These are phyloP conservation scores for Syzygium aromaticum DNA, from an alignment of 345 rosid genomes.

Conservation along the genomic window DNA sequence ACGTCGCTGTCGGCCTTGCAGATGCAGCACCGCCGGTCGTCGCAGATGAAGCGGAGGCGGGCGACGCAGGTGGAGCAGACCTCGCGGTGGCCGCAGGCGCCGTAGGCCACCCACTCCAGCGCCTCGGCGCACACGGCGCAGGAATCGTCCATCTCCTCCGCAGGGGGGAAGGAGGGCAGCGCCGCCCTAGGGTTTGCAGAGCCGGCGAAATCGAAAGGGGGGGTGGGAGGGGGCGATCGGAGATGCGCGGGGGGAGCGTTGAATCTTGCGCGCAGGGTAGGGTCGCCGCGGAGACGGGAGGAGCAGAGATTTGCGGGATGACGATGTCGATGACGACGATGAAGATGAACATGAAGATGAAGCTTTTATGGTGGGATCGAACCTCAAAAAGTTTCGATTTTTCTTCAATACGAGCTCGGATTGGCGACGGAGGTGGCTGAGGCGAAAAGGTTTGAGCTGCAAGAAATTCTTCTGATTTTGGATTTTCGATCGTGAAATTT, in stretches of 20 bases:
- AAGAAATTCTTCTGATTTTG: too few species aligned
- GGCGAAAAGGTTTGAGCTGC: too few species aligned
- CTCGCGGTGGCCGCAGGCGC: slow-evolving; percentile 80
- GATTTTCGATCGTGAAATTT: too few species aligned
- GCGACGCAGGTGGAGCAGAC: slow-evolving; percentile 89
- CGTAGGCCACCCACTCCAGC: slow-evolving; percentile 90
- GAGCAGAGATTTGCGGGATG: not conserved
- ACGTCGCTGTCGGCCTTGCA: slow-evolving; percentile 59
- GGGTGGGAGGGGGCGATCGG: not conserved
- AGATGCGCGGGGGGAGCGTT: not conserved
- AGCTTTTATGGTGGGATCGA: too few species aligned
- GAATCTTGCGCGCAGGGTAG: not conserved
- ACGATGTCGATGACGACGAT: not conserved
- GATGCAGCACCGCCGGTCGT: slow-evolving; percentile 81
- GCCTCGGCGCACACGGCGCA: slow-evolving; percentile 93
- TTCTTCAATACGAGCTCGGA: too few species aligned
- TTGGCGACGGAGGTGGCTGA: too few species aligned
- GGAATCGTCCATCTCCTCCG: slow-evolving; percentile 60
- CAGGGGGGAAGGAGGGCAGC: not conserved
- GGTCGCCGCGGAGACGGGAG: not conserved
- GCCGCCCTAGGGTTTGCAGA: not conserved
- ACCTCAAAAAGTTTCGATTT: too few species aligned
- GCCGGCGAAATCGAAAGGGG: not conserved
- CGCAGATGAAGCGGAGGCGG: slow-evolving; percentile 87
- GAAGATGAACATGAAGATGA: too few species aligned